Evolutionary conservation across 768 basidiomycete species (phyloP).

Genomic region (Calocybe indica): DNA sequence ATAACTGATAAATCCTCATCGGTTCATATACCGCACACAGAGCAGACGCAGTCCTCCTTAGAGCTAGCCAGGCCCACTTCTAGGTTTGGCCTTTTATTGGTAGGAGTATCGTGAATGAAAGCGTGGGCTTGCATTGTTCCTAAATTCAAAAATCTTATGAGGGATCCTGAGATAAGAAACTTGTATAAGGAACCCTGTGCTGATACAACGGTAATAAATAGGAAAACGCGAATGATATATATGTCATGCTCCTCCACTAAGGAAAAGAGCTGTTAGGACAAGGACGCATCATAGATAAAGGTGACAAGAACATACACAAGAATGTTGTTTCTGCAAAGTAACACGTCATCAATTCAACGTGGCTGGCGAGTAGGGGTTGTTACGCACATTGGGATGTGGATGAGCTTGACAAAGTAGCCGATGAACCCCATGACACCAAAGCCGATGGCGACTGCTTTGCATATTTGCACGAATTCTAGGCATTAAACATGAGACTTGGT

Average conservation of each 20-base stretch:
- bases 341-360: background rate
- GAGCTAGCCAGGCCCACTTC: constrained; percentile 66
- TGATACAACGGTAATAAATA: background rate
- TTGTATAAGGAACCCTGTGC: too few relatives aligned
- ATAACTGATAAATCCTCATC: constrained; percentile 34
- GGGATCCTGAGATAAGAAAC: background rate
- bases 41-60: constrained; percentile 50
- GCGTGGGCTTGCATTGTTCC: background rate
- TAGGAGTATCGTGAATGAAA: constrained; percentile 33
- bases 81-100: constrained; percentile 69
- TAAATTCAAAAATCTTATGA: background rate
- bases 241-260: constrained; percentile 71
- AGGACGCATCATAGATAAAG: background rate
- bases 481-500: constrained; percentile 1
- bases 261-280: constrained; percentile 16
- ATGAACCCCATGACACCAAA: constrained; percentile 99
- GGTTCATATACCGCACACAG: constrained; percentile 45
- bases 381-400: constrained; percentile 96
- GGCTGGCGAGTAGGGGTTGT: constrained; percentile 9
- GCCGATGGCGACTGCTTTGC: constrained; percentile 92
- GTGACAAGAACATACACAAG: constrained; percentile 70
- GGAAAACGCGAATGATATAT: constrained; percentile 4
- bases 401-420: constrained; percentile 97
- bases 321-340: constrained; percentile 78
- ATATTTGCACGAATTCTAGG: constrained; percentile 91